Evolutionary conservation across 805 yeast species (phyloP), one percentile per base, ranked within the genome.

Genomic region (Komagataella ulmi): DNA sequence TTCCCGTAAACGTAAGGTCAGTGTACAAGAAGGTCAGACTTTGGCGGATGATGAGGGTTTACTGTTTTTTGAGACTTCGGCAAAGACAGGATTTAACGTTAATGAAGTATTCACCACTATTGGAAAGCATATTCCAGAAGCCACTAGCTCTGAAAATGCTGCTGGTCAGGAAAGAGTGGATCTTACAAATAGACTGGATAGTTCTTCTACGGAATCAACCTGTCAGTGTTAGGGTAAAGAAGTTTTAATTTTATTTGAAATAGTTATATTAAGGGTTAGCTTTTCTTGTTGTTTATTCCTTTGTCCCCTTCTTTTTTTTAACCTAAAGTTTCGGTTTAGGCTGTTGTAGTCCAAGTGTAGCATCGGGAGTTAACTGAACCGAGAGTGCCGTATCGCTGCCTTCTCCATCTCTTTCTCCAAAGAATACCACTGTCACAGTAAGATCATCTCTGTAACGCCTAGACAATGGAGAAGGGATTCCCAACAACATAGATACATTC

Each of bases 341-440:
- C 18, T 19, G 30, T 46, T 19, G 30, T 46, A 17, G 30, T 18
- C 40, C 40, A 30, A 30, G 40, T 10, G 40, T 30, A 8, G 40
- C 40, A 30, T 30, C 40, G 14, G 40, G 14, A 30, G 40, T 30
- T 10, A 30, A 30, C n/a, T 30, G 40, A 14, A 30, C 40, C 14
- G 40, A 30, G 14, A 30, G 40, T 14, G 40, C 14, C 40, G 40
- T 30, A 6, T 30, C 40, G 12, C 14, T 5, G 40, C 40, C 40
- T 10, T 10, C 40, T 30, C 14, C 40, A 8, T 65, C 63, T 49
- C 73, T 74, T 21, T 79, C 79, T 10, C 95, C 96, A 64, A 93
- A 93, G 67, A 93, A 93, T 2, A 91, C 88, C 21, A 93, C 99
- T 2, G 97, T 88, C 4, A 90, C 97, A 0, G 98, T 90, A 62